phyloP scores from a whole-genome alignment of 352 stramenopile species.

The Phytophthora meadii region DNA sequence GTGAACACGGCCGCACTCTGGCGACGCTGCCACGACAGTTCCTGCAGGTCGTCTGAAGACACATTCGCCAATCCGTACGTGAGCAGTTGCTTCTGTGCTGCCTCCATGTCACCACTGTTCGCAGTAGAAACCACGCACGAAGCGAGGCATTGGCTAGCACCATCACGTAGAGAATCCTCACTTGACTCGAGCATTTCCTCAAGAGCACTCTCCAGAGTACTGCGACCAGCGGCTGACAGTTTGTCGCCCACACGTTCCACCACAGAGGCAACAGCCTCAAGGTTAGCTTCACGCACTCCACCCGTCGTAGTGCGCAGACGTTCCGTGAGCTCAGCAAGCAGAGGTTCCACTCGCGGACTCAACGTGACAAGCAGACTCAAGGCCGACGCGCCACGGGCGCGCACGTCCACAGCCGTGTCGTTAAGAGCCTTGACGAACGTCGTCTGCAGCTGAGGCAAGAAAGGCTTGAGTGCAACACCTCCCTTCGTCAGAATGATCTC shows the following conservation, averaged over 20 bases:
- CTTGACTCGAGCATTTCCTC: conserved; percentile 67
- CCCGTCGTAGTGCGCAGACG: conserved; percentile 69
- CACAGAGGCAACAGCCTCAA: conserved; percentile 73
- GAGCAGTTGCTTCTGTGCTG: conserved; percentile 44
- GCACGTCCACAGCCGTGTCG: conserved; percentile 95
- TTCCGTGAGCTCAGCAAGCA: conserved; percentile 96
- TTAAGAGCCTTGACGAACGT: conserved; percentile 99
- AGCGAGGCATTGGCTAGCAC: conserved; percentile 75
- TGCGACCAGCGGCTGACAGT: conserved; percentile 60
- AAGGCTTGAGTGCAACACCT: conserved; percentile 97
- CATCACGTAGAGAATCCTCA: conserved; percentile 70
- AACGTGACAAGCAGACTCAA: conserved; percentile 95
- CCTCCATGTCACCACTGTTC: conserved; percentile 40
- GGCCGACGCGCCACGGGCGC: conserved; percentile 90
- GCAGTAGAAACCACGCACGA: conserved; percentile 59
- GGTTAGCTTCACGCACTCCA: conserved; percentile 81
- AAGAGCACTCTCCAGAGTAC: conserved; percentile 65
- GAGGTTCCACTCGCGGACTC: conserved; percentile 94
- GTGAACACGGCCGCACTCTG: conserved; percentile 75
- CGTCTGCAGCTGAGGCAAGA: conserved; percentile 99
- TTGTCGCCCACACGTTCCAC: conserved; percentile 75
- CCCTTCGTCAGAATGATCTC: conserved; percentile 97
- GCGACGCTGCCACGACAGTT: conserved; percentile 56
- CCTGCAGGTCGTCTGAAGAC: conserved; percentile 43
- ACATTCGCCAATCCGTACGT: conserved; percentile 58